Evolutionary conservation across 2,329 filamentous ascomycete species (phyloP).

Genomic region (Ascochyta pisi): DNA sequence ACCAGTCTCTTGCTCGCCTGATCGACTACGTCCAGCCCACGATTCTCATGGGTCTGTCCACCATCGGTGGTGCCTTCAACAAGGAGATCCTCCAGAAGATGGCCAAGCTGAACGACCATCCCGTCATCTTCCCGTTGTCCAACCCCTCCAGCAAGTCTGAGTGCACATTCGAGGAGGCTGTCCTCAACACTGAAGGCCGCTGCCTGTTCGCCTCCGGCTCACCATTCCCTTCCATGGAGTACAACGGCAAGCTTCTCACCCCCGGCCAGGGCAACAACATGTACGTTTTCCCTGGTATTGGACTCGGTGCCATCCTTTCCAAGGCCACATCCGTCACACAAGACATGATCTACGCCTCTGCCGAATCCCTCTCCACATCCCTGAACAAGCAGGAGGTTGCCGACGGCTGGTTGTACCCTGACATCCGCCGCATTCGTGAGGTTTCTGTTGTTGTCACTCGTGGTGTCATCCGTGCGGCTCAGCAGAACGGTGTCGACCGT

Average conservation of each 20-base stretch:
- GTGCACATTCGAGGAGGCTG: constrained; percentile 94
- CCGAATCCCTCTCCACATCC: constrained; percentile 77
- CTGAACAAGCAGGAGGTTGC: constrained; percentile 83
- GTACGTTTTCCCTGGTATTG: constrained; percentile 97
- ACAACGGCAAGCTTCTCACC: constrained; percentile 54
- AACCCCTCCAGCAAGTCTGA: constrained; percentile 97
- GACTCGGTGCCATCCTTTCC: constrained; percentile 88
- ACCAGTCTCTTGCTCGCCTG: constrained; percentile 84
- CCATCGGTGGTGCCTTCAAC: constrained; percentile 93
- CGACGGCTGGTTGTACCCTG: constrained; percentile 86
- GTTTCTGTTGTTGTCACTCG: constrained; percentile 86
- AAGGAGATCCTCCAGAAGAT: constrained; percentile 76
- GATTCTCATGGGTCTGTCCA: constrained; percentile 91
- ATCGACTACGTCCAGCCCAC: constrained; percentile 95
- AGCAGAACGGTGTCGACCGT: constrained; percentile 71
- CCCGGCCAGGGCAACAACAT: constrained; percentile 74
- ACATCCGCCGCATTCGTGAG: constrained; percentile 88
- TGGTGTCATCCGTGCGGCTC: constrained; percentile 91
- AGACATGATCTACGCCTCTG: constrained; percentile 96
- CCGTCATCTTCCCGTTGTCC: constrained; percentile 85
- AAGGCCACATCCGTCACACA: constrained; percentile 88
- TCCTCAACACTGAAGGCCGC: constrained; percentile 87
- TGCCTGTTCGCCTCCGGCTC: constrained; percentile 95
- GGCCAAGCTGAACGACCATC: constrained; percentile 70
- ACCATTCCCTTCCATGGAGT: constrained; percentile 76